Conservation (phyloP, 2,329 filamentous ascomycete genomes). For the Lachnellula cervina region DNA sequence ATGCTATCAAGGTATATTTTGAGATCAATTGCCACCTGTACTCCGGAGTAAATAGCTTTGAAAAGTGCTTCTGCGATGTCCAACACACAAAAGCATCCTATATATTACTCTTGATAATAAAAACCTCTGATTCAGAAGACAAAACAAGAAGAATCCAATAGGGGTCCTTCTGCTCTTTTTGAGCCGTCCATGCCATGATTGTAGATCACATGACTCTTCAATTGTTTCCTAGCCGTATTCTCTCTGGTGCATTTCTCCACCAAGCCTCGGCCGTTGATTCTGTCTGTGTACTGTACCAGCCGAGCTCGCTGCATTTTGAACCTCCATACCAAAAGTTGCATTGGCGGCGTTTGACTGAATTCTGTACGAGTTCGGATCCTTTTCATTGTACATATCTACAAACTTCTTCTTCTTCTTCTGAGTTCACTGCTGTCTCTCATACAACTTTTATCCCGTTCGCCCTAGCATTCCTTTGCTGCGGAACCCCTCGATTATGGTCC, state of each 20-base stretch:
- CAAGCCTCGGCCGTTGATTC: conserved; percentile 9
- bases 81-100: too few relatives aligned
- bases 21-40: too few relatives aligned
- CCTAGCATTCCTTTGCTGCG: neutral
- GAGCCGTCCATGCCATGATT: neutral
- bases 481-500: conserved; percentile 7
- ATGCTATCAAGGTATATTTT: too few relatives aligned
- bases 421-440: neutral
- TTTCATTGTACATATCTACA: conserved; percentile 4
- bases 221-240: neutral
- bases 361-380: neutral
- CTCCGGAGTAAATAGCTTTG: too few relatives aligned
- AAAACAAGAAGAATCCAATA: too few relatives aligned
- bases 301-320: neutral
- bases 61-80: too few relatives aligned
- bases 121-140: too few relatives aligned
- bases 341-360: conserved; percentile 4
- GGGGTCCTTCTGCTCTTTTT: too few relatives aligned
- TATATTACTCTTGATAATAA: too few relatives aligned
- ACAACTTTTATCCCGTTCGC: neutral
- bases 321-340: conserved; percentile 4
- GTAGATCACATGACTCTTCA: neutral
- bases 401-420: neutral
- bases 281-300: neutral
- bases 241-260: neutral